A percentile compares a stretch with the other conserved stretches of the same genome.
phyloP scores from a whole-genome alignment of 2,329 filamentous ascomycete species.

The Chrysoporthe cubensis region DNA sequence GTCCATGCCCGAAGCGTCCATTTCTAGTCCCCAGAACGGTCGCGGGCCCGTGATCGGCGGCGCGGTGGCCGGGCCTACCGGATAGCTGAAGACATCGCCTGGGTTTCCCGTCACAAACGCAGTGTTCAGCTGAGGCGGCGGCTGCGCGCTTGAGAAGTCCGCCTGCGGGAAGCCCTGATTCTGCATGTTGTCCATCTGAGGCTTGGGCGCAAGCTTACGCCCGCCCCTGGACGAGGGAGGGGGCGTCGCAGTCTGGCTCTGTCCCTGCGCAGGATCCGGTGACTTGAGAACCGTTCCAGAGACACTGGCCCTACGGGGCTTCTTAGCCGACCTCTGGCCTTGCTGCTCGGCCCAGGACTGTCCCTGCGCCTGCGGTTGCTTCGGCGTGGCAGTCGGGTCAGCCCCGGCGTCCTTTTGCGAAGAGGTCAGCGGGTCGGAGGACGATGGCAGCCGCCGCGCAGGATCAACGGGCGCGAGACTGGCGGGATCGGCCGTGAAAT shows the following conservation, averaged over 20 bases:
- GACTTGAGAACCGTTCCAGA: slow-evolving; percentile 38
- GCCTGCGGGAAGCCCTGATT: slow-evolving; percentile 57
- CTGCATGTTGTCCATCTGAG: slow-evolving; percentile 55
- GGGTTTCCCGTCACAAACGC: slow-evolving; percentile 48
- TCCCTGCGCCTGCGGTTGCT: slow-evolving; percentile 33
- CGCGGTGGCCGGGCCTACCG: slow-evolving; percentile 57
- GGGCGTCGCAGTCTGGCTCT: slow-evolving; percentile 55
- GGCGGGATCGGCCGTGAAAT: slow-evolving; percentile 58
- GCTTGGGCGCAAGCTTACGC: slow-evolving; percentile 58
- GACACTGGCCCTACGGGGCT: slow-evolving; percentile 46
- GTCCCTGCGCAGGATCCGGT: slow-evolving; percentile 39
- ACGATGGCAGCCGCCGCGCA: slow-evolving; percentile 61
- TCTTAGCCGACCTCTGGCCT: slow-evolving; percentile 46
- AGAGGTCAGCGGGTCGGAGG: slow-evolving; percentile 50
- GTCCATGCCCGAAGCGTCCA: slow-evolving; percentile 60
- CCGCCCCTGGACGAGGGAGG: slow-evolving; percentile 61
- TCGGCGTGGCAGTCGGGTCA: slow-evolving; percentile 1
- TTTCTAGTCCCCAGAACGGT: slow-evolving; percentile 64
- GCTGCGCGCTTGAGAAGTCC: slow-evolving; percentile 55
- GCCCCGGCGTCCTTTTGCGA: slow-evolving; percentile 32
- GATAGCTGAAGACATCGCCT: slow-evolving; percentile 62
- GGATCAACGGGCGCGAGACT: slow-evolving; percentile 63
- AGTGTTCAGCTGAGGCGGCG: slow-evolving; percentile 51
- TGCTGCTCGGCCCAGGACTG: slow-evolving; percentile 32
- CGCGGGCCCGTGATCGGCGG: slow-evolving; percentile 48